Evolutionary conservation across 2,329 filamentous ascomycete genomes (phyloP).

Genomic region (Alternaria alternata): DNA sequence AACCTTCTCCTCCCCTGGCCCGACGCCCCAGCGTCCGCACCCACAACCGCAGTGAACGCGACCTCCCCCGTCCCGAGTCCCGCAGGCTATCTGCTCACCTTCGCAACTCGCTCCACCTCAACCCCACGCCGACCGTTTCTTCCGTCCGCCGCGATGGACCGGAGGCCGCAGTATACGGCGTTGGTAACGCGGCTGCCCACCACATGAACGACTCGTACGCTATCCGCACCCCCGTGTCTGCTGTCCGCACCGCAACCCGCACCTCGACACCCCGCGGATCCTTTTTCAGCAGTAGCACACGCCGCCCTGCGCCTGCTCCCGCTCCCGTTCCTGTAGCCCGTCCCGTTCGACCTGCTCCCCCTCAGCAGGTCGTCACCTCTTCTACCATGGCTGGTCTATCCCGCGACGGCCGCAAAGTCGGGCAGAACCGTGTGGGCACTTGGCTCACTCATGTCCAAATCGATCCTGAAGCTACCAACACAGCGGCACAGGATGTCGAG

Average conservation of each 20-base stretch:
- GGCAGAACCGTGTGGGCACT: constrained; percentile 49
- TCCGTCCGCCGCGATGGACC: constrained; percentile 49
- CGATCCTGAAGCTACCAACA: constrained; percentile 48
- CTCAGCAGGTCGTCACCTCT: constrained; percentile 23
- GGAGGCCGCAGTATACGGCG: constrained; percentile 57
- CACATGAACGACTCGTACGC: constrained; percentile 65
- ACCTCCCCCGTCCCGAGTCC: constrained; percentile 27
- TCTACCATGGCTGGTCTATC: constrained; percentile 51
- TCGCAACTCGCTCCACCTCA: constrained; percentile 54
- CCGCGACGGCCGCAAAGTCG: constrained; percentile 45
- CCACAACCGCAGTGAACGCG: constrained; percentile 36
- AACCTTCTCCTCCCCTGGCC: constrained; percentile 34
- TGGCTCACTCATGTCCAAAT: constrained; percentile 50
- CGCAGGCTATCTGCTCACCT: constrained; percentile 58
- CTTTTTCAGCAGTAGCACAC: constrained; percentile 37
- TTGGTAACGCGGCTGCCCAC: constrained; percentile 64
- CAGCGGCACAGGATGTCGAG: constrained; percentile 42
- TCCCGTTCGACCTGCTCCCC: constrained; percentile 12
- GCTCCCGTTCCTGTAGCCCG: constrained; percentile 3
- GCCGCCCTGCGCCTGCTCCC: constrained; percentile 27
- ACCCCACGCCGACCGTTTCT: constrained; percentile 30
- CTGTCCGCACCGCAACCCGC: constrained; percentile 38
- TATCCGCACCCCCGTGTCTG: constrained; percentile 41
- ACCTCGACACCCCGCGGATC: constrained; percentile 30
- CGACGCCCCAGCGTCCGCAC: constrained; percentile 39